phyloP scores from a whole-genome alignment of 495 filamentous ascomycete species.

The Halenospora varia region DNA sequence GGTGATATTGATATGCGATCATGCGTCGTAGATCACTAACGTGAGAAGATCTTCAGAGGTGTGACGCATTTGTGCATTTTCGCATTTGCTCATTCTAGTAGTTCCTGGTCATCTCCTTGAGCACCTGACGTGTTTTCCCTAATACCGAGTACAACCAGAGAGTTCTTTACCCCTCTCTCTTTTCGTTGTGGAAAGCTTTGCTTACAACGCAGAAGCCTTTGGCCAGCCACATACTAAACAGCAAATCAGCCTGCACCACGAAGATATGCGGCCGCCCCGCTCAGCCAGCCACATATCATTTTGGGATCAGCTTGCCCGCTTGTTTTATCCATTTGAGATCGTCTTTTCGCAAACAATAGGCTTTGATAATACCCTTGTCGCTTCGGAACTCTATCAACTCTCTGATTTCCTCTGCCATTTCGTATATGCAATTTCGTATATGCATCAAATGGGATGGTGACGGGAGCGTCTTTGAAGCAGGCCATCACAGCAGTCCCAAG shows the following conservation, averaged over 20 bases:
- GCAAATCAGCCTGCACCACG: conserved; percentile 1
- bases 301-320: not conserved
- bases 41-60: too few relatives aligned
- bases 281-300: not conserved
- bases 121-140: too few relatives aligned
- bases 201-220: not conserved
- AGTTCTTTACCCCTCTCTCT: too few relatives aligned
- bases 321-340: not conserved
- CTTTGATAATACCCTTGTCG: too few relatives aligned
- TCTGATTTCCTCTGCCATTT: too few relatives aligned
- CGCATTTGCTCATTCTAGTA: too few relatives aligned
- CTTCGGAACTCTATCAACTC: not conserved
- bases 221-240: conserved; percentile 4
- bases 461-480: conserved; percentile 1
- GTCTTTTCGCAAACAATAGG: too few relatives aligned
- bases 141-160: too few relatives aligned
- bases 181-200: not conserved
- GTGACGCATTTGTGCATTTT: too few relatives aligned
- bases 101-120: too few relatives aligned
- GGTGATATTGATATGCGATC: too few relatives aligned
- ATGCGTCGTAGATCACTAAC: too few relatives aligned
- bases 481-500: conserved; percentile 1
- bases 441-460: not conserved
- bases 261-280: not conserved
- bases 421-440: conserved; percentile 1